Percentiles rank a stretch among this genome's conserved stretches.
phyloP scores from a whole-genome alignment of 768 basidiomycete genomes.

The Gloeostereum incarnatum region DNA sequence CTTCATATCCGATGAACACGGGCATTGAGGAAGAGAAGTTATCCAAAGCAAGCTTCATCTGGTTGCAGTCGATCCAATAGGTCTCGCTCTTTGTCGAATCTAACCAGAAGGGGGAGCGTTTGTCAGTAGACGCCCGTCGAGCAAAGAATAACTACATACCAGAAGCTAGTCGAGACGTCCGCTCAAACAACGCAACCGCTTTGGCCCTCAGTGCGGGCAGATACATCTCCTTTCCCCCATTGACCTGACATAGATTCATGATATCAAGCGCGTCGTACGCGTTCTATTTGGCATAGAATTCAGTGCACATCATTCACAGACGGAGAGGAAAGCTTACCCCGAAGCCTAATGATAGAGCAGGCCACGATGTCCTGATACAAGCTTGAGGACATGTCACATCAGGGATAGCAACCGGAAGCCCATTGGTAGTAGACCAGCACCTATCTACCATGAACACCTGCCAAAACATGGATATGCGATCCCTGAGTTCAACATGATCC shows the following conservation, averaged over 20 bases:
- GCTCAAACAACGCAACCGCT: conserved; percentile 43
- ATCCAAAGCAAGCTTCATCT: conserved; percentile 34
- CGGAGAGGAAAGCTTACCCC: too few relatives aligned
- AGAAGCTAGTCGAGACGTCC: conserved; percentile 33
- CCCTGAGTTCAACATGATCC: conserved; percentile 31
- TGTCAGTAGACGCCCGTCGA: conserved; percentile 5
- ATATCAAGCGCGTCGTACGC: too few relatives aligned
- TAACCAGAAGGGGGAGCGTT: conserved; percentile 9
- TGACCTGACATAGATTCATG: too few relatives aligned
- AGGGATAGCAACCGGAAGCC: conserved; percentile 42
- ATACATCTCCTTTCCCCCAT: too few relatives aligned
- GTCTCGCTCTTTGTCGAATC: conserved; percentile 18
- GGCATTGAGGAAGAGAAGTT: conserved; percentile 32
- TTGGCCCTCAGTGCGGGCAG: conserved; percentile 37
- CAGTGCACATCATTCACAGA: too few relatives aligned
- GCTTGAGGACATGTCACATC: conserved; percentile 38
- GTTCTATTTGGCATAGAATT: too few relatives aligned
- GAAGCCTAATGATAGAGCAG: too few relatives aligned
- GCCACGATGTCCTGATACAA: conserved; percentile 46
- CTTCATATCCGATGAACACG: conserved; percentile 24
- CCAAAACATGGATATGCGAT: conserved; percentile 50
- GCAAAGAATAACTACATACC: conserved; percentile 17
- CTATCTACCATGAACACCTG: conserved; percentile 55
- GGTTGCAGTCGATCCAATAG: conserved; percentile 29
- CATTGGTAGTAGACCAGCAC: conserved; percentile 47